Base-by-base conservation (phyloP, 371 early-diverging fungal species). In the Actinomucor elegans region DNA sequence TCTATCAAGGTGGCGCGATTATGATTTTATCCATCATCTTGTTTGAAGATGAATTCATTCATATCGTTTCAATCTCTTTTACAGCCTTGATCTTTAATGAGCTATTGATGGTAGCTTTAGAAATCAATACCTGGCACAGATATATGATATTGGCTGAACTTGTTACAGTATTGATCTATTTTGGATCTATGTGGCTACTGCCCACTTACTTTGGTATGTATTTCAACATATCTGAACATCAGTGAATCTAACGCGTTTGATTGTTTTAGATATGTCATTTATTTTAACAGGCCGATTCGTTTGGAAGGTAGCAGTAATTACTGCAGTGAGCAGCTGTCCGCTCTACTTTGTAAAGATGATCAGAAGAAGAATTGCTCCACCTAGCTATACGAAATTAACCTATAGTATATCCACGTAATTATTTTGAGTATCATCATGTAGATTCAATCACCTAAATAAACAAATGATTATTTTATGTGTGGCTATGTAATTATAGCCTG, bases 81-180 rank as follows among this genome's bases (percentile, higher is more conserved):
- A 97, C 98, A 1, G 93, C 96, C 0, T 68, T 99, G 38, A 91
- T 99, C 29, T 85, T 99, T 52, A 99, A 99, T 71, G 99, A 99
- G 72, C 71, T 99, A 35, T 67, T 99, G n/a, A 99, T 98, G 98
- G 98, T 99, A 6, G 93, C 97, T 3, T 66, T 99, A 33, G 94
- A 95, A 64, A 92, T 97, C 35, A 85, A 84, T 48, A 94, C 92
- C 11, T 96, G 96, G 95, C 95, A 96, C 63, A 77, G 81, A 2
- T 71, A 81, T 45, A 97, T 97, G 96, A 69, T 94, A 21, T 77
- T 86, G 41, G 82, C 94, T 1, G 92, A 94, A 66, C 51, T 97
- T 15, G 75, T 81, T 4, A 93, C 96, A 3, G 67, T 94, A 7
- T 63, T 85, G 9, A 78, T 95, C 26, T 97, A 97, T 57, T 72